phyloP scores from a whole-genome alignment of 1,284 basidiomycete genomes.

The Agaricales sp. region DNA sequence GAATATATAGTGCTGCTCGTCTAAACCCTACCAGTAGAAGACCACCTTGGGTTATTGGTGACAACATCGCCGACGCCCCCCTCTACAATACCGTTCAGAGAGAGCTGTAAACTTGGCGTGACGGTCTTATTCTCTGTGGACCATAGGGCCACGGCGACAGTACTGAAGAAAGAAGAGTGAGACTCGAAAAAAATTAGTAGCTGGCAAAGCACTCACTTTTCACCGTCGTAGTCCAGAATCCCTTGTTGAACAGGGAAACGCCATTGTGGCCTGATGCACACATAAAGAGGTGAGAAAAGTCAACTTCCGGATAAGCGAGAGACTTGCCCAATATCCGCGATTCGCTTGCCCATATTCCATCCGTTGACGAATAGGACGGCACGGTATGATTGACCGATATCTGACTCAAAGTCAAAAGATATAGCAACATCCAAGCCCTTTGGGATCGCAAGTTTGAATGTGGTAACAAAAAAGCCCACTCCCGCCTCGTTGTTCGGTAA shows the following conservation, averaged over 20 bases:
- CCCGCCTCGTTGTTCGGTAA: constrained; percentile 47
- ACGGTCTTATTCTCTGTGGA: constrained; percentile 40
- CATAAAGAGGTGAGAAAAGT: constrained; percentile 2
- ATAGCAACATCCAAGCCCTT: constrained; percentile 50
- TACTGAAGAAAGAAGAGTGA: constrained; percentile 28
- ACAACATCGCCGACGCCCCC: too few species aligned
- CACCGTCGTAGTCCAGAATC: constrained; percentile 58
- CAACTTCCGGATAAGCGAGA: neutral
- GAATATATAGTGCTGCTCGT: constrained; percentile 1
- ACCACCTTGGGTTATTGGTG: too few species aligned
- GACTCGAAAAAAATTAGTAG: constrained; percentile 2
- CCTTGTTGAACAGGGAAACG: constrained; percentile 74
- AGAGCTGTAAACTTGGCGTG: constrained; percentile 42
- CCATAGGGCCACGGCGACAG: constrained; percentile 65
- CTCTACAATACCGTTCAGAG: constrained; percentile 47
- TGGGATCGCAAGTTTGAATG: constrained; percentile 51
- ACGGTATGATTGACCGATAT: constrained; percentile 48
- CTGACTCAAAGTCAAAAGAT: constrained; percentile 58
- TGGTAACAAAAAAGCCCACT: constrained; percentile 72
- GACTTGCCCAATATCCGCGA: constrained; percentile 49
- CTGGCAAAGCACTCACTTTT: constrained; percentile 52
- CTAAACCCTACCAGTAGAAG: too few species aligned
- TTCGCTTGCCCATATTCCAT: constrained; percentile 79
- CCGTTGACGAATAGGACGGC: constrained; percentile 72
- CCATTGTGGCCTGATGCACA: constrained; percentile 45